Conservation (phyloP, 1,139 yeast genomes). For the Suhomyces wounanorum region DNA sequence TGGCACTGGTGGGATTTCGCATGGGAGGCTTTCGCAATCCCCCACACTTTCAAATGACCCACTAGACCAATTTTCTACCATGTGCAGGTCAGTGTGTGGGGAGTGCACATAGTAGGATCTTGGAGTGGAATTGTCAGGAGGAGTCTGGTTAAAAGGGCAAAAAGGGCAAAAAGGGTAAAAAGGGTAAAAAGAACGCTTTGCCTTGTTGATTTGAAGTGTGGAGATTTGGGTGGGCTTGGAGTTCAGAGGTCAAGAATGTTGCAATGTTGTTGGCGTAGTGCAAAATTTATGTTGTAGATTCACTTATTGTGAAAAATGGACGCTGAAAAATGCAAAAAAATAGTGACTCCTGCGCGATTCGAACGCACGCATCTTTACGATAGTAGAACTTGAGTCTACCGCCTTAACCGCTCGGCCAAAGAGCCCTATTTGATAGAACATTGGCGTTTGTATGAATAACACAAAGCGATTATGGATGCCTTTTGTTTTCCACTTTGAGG, state of each 20-base stretch:
- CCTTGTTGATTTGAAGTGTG: too few species aligned
- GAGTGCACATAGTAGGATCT: neutral
- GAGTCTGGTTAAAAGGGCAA: too few species aligned
- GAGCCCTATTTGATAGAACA: conserved; percentile 9
- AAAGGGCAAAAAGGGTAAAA: too few species aligned
- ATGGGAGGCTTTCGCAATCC: neutral
- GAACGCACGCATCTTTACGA: conserved; percentile 15
- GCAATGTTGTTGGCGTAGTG: too few species aligned
- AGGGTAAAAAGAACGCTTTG: too few species aligned
- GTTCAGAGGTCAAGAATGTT: neutral
- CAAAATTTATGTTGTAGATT: too few species aligned
- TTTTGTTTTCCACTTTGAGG: too few species aligned
- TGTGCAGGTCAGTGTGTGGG: neutral
- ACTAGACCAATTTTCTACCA: neutral
- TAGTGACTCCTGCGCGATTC: conserved; percentile 14
- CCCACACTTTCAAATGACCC: neutral
- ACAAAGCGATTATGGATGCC: too few species aligned
- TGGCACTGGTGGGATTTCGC: neutral
- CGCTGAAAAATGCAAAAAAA: neutral
- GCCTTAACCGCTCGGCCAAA: conserved; percentile 15
- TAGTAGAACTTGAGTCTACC: conserved; percentile 15
- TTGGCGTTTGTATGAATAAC: too few species aligned
- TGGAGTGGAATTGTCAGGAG: neutral
- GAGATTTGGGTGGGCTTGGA: neutral
- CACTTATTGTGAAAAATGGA: neutral